A percentile compares a stretch with the other conserved stretches of the same genome.
These are phyloP conservation scores for Trypanosoma theileri DNA, from an alignment of 208 protist genomes.

Conservation along the genomic window DNA sequence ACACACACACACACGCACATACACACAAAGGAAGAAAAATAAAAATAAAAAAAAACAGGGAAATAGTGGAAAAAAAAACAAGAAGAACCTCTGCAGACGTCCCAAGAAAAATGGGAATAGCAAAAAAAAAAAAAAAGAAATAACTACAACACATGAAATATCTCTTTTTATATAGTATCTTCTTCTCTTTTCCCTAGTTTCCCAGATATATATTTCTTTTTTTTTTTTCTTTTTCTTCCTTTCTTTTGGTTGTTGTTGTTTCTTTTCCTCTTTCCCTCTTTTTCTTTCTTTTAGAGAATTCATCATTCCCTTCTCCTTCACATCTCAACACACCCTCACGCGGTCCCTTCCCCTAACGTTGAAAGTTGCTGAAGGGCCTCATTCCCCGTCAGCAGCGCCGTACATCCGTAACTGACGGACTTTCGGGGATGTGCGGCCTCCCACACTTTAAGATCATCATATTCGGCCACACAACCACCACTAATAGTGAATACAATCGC, in stretches of 20 bases:
- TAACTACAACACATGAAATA: no score
- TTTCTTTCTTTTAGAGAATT: no score
- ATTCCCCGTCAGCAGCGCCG: slow-evolving; percentile 70
- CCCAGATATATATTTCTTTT: no score
- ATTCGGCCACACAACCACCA: slow-evolving; percentile 84
- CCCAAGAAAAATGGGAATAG: no score
- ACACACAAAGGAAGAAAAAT: slow-evolving; percentile 17
- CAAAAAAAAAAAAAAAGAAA: no score
- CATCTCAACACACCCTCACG: slow-evolving; percentile 8
- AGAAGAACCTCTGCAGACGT: neutral
- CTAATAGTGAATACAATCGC: slow-evolving; percentile 87
- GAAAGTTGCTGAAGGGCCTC: slow-evolving; percentile 78
- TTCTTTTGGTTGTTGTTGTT: no score
- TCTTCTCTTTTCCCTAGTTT: no score
- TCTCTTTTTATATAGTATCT: no score
- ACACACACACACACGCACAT: slow-evolving; percentile 15
- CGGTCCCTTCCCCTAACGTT: slow-evolving; percentile 37
- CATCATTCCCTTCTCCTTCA: neutral
- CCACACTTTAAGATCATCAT: slow-evolving; percentile 88
- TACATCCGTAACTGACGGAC: slow-evolving; percentile 88
- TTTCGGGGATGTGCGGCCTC: slow-evolving; percentile 70
- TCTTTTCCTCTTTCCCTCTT: no score
- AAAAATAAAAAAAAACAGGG: slow-evolving; percentile 14
- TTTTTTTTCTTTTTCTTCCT: no score
- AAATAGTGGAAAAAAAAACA: slow-evolving; percentile 11